Percentiles rank a stretch among this genome's conserved stretches.
Evolutionary conservation across 768 basidiomycete genomes (phyloP).

Genomic region (Russula sp.): DNA sequence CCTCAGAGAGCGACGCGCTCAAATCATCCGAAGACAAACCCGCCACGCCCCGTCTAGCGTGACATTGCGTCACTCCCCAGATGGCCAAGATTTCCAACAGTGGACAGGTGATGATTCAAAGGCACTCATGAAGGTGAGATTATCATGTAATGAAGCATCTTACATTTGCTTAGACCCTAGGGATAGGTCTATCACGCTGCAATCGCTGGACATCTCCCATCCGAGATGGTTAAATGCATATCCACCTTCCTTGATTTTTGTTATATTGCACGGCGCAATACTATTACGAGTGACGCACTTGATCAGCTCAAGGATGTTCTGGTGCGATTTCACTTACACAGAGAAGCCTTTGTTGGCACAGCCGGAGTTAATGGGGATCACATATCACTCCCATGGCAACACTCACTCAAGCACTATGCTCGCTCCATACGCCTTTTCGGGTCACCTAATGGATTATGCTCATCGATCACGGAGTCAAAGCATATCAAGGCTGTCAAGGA

Average conservation of each 20-base stretch:
- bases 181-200: constrained; percentile 30
- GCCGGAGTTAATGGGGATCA: no score
- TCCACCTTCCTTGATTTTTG: constrained; percentile 18
- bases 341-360: no score
- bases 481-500: constrained; percentile 14
- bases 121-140: constrained; percentile 25
- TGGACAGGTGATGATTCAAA: constrained; percentile 24
- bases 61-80: constrained; percentile 6
- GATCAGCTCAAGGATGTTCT: neutral
- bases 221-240: constrained; percentile 25
- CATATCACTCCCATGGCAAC: constrained; percentile 20
- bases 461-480: constrained; percentile 22
- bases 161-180: no score
- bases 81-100: constrained; percentile 21
- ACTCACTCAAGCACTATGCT: constrained; percentile 6
- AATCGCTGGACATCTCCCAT: constrained; percentile 29
- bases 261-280: constrained; percentile 15
- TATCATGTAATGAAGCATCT: no score
- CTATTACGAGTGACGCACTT: neutral
- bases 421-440: no score
- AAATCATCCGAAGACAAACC: no score
- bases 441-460: constrained; percentile 21
- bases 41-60: no score
- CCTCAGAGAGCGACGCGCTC: no score
- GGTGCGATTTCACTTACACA: no score